A percentile compares a stretch with the other conserved stretches of the same genome.
phyloP scores from a whole-genome alignment of 75 land plant genomes.

The Sequoia sempervirens region DNA sequence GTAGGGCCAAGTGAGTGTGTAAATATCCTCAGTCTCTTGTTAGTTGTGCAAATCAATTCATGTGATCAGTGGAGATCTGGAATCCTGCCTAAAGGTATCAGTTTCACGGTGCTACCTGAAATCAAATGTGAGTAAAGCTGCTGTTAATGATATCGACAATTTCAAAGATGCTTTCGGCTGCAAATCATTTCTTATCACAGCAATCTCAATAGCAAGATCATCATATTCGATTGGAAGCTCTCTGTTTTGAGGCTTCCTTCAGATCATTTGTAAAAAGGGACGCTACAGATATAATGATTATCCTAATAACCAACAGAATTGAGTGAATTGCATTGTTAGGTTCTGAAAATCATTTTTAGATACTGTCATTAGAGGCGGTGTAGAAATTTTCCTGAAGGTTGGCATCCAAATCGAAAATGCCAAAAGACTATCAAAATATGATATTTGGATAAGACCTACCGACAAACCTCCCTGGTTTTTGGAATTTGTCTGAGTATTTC shows the following conservation, averaged over 20 bases:
- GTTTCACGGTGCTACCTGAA: not conserved
- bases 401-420: not conserved
- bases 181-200: not conserved
- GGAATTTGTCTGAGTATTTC: not conserved
- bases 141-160: not conserved
- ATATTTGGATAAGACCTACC: not conserved
- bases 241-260: not conserved
- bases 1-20: not conserved
- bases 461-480: not conserved
- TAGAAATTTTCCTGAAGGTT: not conserved
- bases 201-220: not conserved
- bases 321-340: not conserved
- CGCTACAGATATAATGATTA: not conserved
- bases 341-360: not conserved
- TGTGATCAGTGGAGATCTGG: not conserved
- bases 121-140: not conserved
- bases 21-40: not conserved
- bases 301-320: too few species aligned
- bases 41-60: not conserved
- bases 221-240: not conserved
- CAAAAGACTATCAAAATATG: not conserved
- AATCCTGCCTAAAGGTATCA: not conserved
- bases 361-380: not conserved
- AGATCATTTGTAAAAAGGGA: not conserved
- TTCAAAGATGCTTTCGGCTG: not conserved